Conservation (phyloP, 2,329 filamentous ascomycete species). For the Peltaster fructicola region DNA sequence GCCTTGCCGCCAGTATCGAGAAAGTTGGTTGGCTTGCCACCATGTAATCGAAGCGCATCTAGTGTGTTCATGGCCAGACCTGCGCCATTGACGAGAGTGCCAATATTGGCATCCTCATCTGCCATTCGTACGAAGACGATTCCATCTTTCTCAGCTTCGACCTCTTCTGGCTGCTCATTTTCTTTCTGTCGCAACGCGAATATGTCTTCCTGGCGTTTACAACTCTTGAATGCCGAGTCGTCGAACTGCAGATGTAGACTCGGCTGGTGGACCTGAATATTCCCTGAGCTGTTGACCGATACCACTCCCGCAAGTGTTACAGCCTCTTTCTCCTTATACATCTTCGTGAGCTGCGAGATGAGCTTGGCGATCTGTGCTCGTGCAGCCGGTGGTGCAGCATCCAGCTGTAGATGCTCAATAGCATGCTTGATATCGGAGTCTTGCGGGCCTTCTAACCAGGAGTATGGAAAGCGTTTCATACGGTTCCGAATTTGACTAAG, state of each 20-base stretch:
- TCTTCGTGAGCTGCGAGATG: conserved; percentile 35
- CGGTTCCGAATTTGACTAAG: conserved; percentile 25
- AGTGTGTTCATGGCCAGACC: conserved; percentile 84
- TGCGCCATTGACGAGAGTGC: conserved; percentile 75
- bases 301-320: conserved; percentile 39
- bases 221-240: conserved; percentile 48
- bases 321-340: conserved; percentile 49
- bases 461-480: conserved; percentile 42
- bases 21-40: conserved; percentile 62
- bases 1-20: conserved; percentile 82
- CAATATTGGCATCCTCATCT: conserved; percentile 44
- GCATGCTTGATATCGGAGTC: conserved; percentile 23
- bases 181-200: conserved; percentile 38
- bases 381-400: conserved; percentile 25
- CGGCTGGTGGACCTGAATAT: conserved; percentile 29
- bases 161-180: conserved; percentile 37
- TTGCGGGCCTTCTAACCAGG: conserved; percentile 33
- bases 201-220: conserved; percentile 42
- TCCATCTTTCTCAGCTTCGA: conserved; percentile 48
- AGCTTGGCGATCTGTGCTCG: conserved; percentile 30
- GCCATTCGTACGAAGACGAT: conserved; percentile 59
- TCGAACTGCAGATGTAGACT: conserved; percentile 47
- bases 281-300: conserved; percentile 23
- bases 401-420: conserved; percentile 36
- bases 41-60: conserved; percentile 53